Evolutionary conservation across 345 rosid genomes (phyloP).

Genomic region (Balakata baccata): DNA sequence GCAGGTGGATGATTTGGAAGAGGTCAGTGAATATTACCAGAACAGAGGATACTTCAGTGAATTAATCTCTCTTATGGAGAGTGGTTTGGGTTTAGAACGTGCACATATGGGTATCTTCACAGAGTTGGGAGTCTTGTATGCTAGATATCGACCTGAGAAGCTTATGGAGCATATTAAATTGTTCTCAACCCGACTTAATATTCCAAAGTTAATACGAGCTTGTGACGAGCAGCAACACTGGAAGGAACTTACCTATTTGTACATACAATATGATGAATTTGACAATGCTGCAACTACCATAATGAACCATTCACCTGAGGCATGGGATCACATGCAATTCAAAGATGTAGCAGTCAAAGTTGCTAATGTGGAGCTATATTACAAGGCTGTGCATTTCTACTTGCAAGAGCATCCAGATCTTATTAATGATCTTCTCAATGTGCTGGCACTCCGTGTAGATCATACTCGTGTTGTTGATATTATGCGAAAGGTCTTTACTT

Average conservation of each 20-base stretch:
- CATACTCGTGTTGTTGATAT: constrained; percentile 97
- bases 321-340: constrained; percentile 99
- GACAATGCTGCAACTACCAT: constrained; percentile 98
- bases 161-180: constrained; percentile 98
- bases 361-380: constrained; percentile 90
- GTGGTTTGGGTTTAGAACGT: constrained; percentile 95
- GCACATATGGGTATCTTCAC: constrained; percentile 99
- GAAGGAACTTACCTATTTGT: constrained; percentile 87
- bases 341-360: constrained; percentile 91
- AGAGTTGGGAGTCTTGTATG: constrained; percentile 95
- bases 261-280: constrained; percentile 89
- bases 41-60: constrained; percentile 97
- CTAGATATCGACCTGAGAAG: constrained; percentile 92
- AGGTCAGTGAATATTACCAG: constrained; percentile 94
- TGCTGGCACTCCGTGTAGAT: constrained; percentile 88
- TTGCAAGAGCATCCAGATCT: constrained; percentile 96
- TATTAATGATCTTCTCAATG: constrained; percentile 88
- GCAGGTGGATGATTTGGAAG: constrained; percentile 97
- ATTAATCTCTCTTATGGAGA: constrained; percentile 95
- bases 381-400: constrained; percentile 98
- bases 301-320: constrained; percentile 99
- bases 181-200: constrained; percentile 94
- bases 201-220: constrained; percentile 94
- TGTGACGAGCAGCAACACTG: constrained; percentile 99
- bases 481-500: constrained; percentile 74